These are phyloP conservation scores for Fusarium sacchari DNA, from an alignment of 2,329 filamentous ascomycete genomes.

Conservation along the genomic window DNA sequence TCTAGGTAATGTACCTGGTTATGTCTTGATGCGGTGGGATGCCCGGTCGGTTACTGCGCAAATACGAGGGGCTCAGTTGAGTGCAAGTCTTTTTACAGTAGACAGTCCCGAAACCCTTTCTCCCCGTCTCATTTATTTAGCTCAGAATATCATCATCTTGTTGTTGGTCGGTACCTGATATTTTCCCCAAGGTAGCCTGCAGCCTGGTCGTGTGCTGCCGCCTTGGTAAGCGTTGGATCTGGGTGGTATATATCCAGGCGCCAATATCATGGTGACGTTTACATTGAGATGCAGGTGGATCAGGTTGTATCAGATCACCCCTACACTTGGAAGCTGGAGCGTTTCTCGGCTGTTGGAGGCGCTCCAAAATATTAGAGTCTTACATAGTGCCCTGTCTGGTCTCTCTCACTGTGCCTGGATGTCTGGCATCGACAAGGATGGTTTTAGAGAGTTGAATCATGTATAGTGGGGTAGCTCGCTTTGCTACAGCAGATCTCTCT, in stretches of 20 bases:
- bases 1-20: not conserved
- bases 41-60: not conserved
- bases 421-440: slow-evolving; percentile 5
- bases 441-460: not conserved
- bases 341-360: not conserved
- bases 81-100: not conserved
- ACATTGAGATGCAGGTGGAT: not conserved
- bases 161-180: slow-evolving; percentile 5
- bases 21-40: not conserved
- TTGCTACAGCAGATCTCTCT: slow-evolving; percentile 2
- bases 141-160: not conserved
- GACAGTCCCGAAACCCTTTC: slow-evolving; percentile 6
- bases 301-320: not conserved
- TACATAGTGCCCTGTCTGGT: slow-evolving; percentile 17
- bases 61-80: not conserved
- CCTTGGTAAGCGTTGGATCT: slow-evolving; percentile 7
- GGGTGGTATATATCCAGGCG: slow-evolving; percentile 3
- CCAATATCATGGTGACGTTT: slow-evolving; percentile 21
- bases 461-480: slow-evolving; percentile 13
- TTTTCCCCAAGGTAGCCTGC: not conserved
- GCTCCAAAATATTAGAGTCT: not conserved
- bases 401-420: slow-evolving; percentile 10
- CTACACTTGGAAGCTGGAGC: not conserved
- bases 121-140: not conserved
- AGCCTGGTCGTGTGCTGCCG: not conserved